Evolutionary conservation across 1,284 basidiomycete species (phyloP).

Genomic region (Vanrija humicola): DNA sequence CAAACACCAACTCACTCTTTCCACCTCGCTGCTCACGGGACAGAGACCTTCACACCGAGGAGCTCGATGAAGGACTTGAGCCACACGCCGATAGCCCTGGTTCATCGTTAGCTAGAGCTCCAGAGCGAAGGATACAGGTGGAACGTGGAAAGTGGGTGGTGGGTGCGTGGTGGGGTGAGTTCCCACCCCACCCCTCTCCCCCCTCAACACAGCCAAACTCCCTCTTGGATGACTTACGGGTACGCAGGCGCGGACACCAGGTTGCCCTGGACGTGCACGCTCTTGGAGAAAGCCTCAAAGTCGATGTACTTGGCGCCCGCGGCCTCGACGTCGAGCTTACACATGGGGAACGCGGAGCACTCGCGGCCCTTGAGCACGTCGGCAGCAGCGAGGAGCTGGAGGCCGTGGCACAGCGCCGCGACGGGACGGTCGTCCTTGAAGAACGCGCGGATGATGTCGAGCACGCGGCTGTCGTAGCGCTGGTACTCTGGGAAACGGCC

Average conservation of each 20-base stretch:
- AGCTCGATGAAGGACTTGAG: constrained; percentile 14
- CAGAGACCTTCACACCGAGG: constrained; percentile 14
- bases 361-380: constrained; percentile 17
- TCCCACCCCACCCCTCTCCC: no score
- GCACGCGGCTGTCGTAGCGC: constrained; percentile 17
- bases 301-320: constrained; percentile 18
- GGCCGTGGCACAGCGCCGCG: constrained; percentile 19
- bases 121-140: no score
- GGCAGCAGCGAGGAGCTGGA: constrained; percentile 18
- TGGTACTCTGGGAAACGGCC: constrained; percentile 20
- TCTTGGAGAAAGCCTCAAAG: constrained; percentile 20
- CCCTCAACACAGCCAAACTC: no score
- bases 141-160: no score
- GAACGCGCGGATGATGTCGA: constrained; percentile 15
- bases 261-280: constrained; percentile 18
- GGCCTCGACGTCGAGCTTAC: constrained; percentile 20
- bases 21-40: no score
- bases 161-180: no score
- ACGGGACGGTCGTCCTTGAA: constrained; percentile 10
- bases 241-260: constrained; percentile 16
- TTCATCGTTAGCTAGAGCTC: background rate
- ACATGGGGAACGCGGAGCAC: constrained; percentile 20
- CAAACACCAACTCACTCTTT: no score
- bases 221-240: no score
- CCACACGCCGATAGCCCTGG: constrained; percentile 16